Conservation (phyloP, 257 asterid species). For the Solanum ossicruentum region DNA sequence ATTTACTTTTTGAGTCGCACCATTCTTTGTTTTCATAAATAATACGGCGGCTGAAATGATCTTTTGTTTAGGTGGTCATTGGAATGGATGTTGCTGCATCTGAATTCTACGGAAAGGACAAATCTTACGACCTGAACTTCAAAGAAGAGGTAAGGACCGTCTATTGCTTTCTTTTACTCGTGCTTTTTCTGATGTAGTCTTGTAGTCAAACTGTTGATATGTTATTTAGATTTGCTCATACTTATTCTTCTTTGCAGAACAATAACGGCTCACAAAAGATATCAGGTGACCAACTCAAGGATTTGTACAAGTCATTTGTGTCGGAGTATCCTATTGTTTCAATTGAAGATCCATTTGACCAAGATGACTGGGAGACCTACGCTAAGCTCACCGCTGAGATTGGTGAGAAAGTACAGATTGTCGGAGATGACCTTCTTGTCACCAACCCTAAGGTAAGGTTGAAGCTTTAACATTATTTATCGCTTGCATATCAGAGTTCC, state of each 20-base stretch:
- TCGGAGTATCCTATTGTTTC: slow-evolving; percentile 84
- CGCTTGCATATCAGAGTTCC: neutral
- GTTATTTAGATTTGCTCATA: neutral
- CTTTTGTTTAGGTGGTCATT: slow-evolving; percentile 56
- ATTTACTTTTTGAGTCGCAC: neutral
- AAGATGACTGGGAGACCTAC: slow-evolving; percentile 93
- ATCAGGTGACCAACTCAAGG: slow-evolving; percentile 86
- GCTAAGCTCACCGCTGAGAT: slow-evolving; percentile 62
- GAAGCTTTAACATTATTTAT: neutral
- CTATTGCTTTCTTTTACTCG: neutral
- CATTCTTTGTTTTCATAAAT: neutral
- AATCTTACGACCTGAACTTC: slow-evolving; percentile 86
- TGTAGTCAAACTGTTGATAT: neutral
- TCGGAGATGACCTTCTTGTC: slow-evolving; percentile 93
- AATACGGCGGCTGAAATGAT: neutral
- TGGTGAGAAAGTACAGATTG: slow-evolving; percentile 87
- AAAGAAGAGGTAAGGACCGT: slow-evolving; percentile 65
- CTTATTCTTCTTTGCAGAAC: slow-evolving; percentile 30
- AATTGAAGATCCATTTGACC: slow-evolving; percentile 96
- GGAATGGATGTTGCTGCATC: slow-evolving; percentile 99
- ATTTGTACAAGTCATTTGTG: slow-evolving; percentile 79
- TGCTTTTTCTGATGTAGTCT: neutral
- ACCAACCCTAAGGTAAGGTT: slow-evolving; percentile 79
- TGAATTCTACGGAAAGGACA: slow-evolving; percentile 71
- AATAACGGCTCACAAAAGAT: slow-evolving; percentile 74